These are phyloP conservation scores for Stramenopiles sp. DNA, from an alignment of 352 stramenopile species.

Conservation along the genomic window DNA sequence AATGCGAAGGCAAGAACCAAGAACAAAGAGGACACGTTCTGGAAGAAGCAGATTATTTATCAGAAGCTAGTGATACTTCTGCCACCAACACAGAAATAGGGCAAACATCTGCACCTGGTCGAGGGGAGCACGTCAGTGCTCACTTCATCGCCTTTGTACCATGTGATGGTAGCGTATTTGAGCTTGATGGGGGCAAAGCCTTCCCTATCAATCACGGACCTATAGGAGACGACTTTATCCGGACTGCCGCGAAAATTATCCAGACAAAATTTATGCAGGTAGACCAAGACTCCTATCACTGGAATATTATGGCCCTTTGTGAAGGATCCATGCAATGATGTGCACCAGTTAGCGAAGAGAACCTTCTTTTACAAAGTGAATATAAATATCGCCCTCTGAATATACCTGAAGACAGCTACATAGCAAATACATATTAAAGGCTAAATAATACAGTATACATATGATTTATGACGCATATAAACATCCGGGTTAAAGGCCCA, in stretches of 20 bases:
- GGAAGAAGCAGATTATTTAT: neutral
- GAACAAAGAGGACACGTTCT: conserved; percentile 12
- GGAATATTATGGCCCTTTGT: no score
- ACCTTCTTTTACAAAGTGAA: no score
- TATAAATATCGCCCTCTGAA: no score
- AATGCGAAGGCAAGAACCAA: neutral
- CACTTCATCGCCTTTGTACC: conserved; percentile 91
- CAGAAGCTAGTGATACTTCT: conserved; percentile 16
- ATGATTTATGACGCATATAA: no score
- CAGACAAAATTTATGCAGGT: conserved; percentile 19
- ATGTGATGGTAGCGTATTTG: conserved; percentile 63
- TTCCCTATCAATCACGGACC: conserved; percentile 62
- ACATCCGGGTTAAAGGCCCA: no score
- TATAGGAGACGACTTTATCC: conserved; percentile 13
- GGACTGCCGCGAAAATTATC: conserved; percentile 19
- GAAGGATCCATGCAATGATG: no score
- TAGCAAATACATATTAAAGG: no score
- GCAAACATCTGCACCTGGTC: conserved; percentile 17
- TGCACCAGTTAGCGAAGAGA: no score
- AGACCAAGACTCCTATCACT: no score
- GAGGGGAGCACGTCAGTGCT: conserved; percentile 69
- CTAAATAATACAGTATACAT: no score
- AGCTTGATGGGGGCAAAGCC: conserved; percentile 75
- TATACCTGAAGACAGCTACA: no score
- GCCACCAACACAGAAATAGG: conserved; percentile 14